Evolutionary conservation across 2,329 filamentous ascomycete species (phyloP).

Genomic region (Neonectria sp.): DNA sequence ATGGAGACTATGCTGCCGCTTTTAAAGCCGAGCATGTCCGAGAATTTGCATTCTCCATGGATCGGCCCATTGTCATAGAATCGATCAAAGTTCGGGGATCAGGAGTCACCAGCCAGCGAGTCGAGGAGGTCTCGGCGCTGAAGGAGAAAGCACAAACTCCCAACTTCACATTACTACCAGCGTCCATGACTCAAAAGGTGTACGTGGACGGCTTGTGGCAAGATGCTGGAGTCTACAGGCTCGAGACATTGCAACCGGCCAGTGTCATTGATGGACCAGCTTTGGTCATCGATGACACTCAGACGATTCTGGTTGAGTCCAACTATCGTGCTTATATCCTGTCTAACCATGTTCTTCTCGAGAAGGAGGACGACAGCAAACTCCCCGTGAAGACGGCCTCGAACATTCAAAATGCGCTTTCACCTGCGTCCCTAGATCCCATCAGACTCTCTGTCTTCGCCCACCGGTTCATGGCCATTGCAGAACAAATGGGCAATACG

Average conservation of each 20-base stretch:
- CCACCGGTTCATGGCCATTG: slow-evolving; percentile 72
- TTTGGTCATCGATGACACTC: slow-evolving; percentile 50
- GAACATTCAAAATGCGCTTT: background rate
- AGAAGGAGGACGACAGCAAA: slow-evolving; percentile 33
- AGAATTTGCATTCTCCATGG: slow-evolving; percentile 59
- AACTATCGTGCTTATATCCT: slow-evolving; percentile 49
- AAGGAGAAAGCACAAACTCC: background rate
- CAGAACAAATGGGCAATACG: slow-evolving; percentile 71
- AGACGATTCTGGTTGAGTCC: slow-evolving; percentile 49
- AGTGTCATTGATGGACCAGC: slow-evolving; percentile 50
- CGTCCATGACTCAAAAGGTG: slow-evolving; percentile 12
- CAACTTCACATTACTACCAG: background rate
- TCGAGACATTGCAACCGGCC: slow-evolving; percentile 16
- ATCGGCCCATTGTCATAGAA: slow-evolving; percentile 57
- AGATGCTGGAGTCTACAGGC: slow-evolving; percentile 19
- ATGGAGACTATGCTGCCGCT: slow-evolving; percentile 54
- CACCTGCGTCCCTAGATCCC: slow-evolving; percentile 52
- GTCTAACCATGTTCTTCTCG: slow-evolving; percentile 50
- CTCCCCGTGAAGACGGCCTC: too few species aligned
- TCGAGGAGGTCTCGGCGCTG: background rate
- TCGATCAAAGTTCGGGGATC: slow-evolving; percentile 51
- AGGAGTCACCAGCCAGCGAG: slow-evolving; percentile 14
- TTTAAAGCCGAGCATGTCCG: slow-evolving; percentile 56
- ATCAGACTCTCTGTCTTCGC: slow-evolving; percentile 69
- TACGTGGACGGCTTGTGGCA: slow-evolving; percentile 30